Base-by-base conservation (phyloP, 352 stramenopile genomes). In the Aphanomyces euteiches region DNA sequence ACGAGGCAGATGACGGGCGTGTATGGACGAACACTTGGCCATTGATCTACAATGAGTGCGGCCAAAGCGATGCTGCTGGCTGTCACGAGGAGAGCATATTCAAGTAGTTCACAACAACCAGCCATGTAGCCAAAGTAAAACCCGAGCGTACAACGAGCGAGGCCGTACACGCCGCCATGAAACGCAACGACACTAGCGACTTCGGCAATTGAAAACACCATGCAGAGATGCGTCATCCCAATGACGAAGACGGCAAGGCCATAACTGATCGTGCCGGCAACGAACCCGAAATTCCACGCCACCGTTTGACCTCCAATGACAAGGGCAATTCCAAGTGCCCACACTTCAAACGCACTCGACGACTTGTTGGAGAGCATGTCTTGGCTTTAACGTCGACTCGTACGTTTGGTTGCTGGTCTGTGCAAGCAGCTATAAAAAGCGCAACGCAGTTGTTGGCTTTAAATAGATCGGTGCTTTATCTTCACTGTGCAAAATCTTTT, bases 191-290 rank as follows among this genome's bases (percentile, higher is more conserved):
- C 47, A 48, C 66, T 59, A 39, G 40, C 38, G 47, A 60, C 40
- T 59, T 72, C 66, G 0, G 50, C 48, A 15, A 67, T 13, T 38
- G 50, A 72, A 50, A 75, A 63, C 19, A 67, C 77, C 0, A 82
- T 41, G 4, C 64, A 76, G 37, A 83, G 66, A 41, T 87, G 84
- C 13, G 74, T 78, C 3, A 56, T 67, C 8, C 67, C 67, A 4
- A 82, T 82, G n/a, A 87, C 58, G 3, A 87, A 10, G 59, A 75
- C 82, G 5, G 68, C 57, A 61, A 83, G 67, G n/a, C 81, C 66
- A 47, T 79, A 85, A 69, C 72, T 81, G 60, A 74, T 81, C 13
- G 83, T 50, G 17, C 79, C 79, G 8, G 75, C 77, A 13, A 36
- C 17, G 13, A 70, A 37, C 7, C 64, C 64, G 17, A 36, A 10